These are phyloP conservation scores for Phaeoacremonium minimum DNA, from an alignment of 2,329 filamentous ascomycete genomes.

Conservation along the genomic window DNA sequence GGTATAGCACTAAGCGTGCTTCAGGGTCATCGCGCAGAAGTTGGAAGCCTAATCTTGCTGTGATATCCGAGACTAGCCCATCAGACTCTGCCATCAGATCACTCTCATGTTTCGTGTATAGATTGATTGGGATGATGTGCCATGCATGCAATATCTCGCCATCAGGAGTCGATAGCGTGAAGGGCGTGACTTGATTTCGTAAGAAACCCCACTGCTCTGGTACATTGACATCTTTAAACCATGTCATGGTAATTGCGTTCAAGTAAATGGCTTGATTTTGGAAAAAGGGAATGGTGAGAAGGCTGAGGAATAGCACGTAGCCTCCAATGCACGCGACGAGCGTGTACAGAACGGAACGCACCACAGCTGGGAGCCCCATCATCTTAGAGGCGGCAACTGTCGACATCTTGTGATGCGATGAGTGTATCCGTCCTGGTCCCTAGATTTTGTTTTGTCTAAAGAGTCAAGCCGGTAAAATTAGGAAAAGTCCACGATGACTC, in stretches of 20 bases:
- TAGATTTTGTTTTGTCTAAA: no score
- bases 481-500: no score
- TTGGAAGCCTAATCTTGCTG: conserved; percentile 28
- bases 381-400: background rate
- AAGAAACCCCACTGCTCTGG: conserved; percentile 69
- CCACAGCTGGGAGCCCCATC: background rate
- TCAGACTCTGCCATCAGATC: conserved; percentile 31
- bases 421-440: no score
- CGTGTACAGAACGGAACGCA: conserved; percentile 1
- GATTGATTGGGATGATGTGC: conserved; percentile 68
- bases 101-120: conserved; percentile 58
- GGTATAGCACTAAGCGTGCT: conserved; percentile 38
- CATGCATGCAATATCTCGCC: conserved; percentile 67
- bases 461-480: no score
- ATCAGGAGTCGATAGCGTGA: conserved; percentile 61
- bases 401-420: no score
- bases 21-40: conserved; percentile 39
- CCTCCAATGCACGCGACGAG: background rate
- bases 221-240: conserved; percentile 56
- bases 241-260: conserved; percentile 47
- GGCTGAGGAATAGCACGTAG: conserved; percentile 16
- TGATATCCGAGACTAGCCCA: conserved; percentile 28
- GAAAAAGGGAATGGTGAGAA: conserved; percentile 31
- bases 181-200: conserved; percentile 68
- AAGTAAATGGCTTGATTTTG: conserved; percentile 56